Conservation (phyloP, 306 rosid species). For the Cyamopsis tetragonoloba region DNA sequence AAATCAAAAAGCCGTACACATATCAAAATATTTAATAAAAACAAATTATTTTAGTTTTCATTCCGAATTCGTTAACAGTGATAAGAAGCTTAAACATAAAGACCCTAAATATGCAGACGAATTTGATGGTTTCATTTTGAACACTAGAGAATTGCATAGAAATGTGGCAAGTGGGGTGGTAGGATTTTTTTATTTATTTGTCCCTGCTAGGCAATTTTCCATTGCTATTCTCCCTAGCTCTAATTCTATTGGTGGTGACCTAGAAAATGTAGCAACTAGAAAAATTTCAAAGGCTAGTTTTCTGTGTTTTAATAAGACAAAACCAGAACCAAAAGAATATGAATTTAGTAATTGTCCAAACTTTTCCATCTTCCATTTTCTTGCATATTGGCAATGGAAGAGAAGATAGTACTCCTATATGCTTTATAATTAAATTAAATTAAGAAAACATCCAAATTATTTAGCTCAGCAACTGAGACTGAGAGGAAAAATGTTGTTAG, state of each 20-base stretch:
- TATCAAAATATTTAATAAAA: no score
- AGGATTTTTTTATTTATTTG: no score
- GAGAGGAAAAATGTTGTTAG: conserved; percentile 23
- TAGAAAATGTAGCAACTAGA: conserved; percentile 23
- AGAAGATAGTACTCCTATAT: no score
- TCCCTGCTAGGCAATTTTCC: conserved; percentile 24
- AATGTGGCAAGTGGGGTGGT: conserved; percentile 26
- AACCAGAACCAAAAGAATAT: conserved; percentile 18
- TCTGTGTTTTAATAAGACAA: conserved; percentile 20
- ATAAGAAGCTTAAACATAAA: no score
- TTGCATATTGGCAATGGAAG: conserved; percentile 13
- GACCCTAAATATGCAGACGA: no score
- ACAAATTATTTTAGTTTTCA: no score
- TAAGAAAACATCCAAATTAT: conserved; percentile 25
- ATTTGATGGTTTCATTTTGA: conserved; percentile 21
- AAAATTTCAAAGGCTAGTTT: conserved; percentile 2
- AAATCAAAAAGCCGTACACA: no score
- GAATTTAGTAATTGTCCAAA: not conserved
- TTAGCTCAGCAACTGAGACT: no score
- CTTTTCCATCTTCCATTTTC: conserved; percentile 14
- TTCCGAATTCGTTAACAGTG: no score
- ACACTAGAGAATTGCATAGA: conserved; percentile 2
- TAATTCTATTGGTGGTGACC: not conserved
- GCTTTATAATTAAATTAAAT: no score
- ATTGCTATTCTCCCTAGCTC: not conserved